phyloP scores from a whole-genome alignment of 768 basidiomycete genomes.

The Auricularia sp. region DNA sequence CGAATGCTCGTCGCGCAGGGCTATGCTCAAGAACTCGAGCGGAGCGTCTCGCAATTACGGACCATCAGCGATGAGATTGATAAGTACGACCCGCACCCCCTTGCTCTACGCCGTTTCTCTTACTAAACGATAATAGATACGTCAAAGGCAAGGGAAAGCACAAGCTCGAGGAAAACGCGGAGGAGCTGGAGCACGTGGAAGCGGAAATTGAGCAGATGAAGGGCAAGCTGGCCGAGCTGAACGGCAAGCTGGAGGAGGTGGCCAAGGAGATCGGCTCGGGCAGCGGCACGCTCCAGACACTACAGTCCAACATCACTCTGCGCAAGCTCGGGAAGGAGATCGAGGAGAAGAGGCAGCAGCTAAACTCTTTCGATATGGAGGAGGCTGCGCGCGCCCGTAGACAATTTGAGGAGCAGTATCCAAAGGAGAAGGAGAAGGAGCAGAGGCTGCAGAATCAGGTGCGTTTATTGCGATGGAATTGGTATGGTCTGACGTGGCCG shows the following conservation, averaged over 20 bases:
- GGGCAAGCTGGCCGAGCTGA: conserved; percentile 31
- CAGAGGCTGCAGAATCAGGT: conserved; percentile 62
- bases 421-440: conserved; percentile 60
- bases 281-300: conserved; percentile 55
- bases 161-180: conserved; percentile 48
- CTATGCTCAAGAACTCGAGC: conserved; percentile 4
- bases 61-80: conserved; percentile 52
- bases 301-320: conserved; percentile 77
- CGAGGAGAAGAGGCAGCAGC: conserved; percentile 52
- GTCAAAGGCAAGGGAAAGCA: conserved; percentile 53
- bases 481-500: neutral
- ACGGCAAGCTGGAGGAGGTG: conserved; percentile 62
- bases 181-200: conserved; percentile 41
- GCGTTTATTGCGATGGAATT: conserved; percentile 10
- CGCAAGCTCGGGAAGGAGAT: conserved; percentile 62
- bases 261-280: conserved; percentile 50
- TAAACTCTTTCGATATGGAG: conserved; percentile 73
- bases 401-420: conserved; percentile 77
- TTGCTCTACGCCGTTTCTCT: neutral
- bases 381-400: conserved; percentile 74
- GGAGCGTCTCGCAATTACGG: conserved; percentile 7
- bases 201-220: conserved; percentile 34
- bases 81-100: conserved; percentile 32
- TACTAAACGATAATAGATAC: conserved; percentile 41
- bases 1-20: conserved; percentile 6